A percentile compares a stretch with the other conserved stretches of the same genome.
These are phyloP conservation scores for Colletotrichum shisoi DNA, from an alignment of 2,329 filamentous ascomycete species.

Conservation along the genomic window DNA sequence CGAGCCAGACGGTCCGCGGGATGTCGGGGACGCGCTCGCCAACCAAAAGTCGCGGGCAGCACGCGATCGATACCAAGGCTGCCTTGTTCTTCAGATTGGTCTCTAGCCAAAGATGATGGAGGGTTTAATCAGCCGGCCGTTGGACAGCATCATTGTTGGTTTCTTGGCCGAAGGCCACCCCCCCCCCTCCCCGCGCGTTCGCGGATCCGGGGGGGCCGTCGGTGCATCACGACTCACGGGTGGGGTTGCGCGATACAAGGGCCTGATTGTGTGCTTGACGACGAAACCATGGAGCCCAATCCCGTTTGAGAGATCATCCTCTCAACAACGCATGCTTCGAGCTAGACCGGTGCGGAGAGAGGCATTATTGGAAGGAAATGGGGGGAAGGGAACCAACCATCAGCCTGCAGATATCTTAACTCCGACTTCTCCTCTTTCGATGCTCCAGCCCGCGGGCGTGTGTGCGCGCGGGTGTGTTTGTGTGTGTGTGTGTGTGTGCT, in stretches of 20 bases:
- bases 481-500: neutral
- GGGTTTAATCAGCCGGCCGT: constrained; percentile 11
- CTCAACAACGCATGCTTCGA: neutral
- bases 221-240: constrained; percentile 4
- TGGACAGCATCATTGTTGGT: neutral
- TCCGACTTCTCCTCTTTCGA: constrained; percentile 1
- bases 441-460: neutral
- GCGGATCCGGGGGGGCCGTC: constrained; percentile 32
- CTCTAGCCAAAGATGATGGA: constrained; percentile 18
- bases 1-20: constrained; percentile 11
- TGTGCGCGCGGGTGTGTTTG: neutral
- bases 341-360: neutral
- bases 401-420: neutral
- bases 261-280: constrained; percentile 35
- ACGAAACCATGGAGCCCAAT: constrained; percentile 14
- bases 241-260: constrained; percentile 37
- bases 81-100: neutral
- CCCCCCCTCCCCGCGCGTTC: neutral
- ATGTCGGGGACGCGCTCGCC: constrained; percentile 11
- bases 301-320: constrained; percentile 12
- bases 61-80: constrained; percentile 20
- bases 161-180: neutral
- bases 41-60: constrained; percentile 16
- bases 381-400: too few relatives aligned
- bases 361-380: too few relatives aligned